Conservation (phyloP, 352 stramenopile species). For the Thalassiosira livingstoniorum region DNA sequence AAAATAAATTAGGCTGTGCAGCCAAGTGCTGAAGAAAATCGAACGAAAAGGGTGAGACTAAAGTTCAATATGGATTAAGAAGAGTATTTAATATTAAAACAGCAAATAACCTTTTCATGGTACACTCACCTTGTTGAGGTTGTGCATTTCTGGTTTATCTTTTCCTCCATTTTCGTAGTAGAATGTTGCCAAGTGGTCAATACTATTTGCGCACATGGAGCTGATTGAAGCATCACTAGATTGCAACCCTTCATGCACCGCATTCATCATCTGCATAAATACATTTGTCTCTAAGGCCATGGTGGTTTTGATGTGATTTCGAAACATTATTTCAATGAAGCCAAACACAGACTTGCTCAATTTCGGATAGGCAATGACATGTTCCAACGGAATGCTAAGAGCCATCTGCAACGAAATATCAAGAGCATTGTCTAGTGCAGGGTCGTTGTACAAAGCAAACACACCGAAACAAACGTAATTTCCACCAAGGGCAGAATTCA, state of each 20-base stretch:
- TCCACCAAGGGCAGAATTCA: conserved; percentile 89
- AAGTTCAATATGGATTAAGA: no score
- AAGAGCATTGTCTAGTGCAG: conserved; percentile 91
- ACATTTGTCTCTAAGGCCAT: conserved; percentile 92
- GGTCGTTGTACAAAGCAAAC: conserved; percentile 98
- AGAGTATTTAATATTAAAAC: no score
- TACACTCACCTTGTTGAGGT: conserved; percentile 88
- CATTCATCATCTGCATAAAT: conserved; percentile 96
- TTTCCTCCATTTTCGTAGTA: conserved; percentile 98
- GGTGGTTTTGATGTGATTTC: conserved; percentile 95
- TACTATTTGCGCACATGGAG: conserved; percentile 93
- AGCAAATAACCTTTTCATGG: no score
- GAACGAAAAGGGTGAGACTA: no score
- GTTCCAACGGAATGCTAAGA: conserved; percentile 94
- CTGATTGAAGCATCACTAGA: conserved; percentile 91
- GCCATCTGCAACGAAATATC: conserved; percentile 95
- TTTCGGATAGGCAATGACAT: conserved; percentile 97
- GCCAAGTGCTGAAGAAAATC: conserved; percentile 85
- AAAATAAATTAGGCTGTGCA: conserved; percentile 93
- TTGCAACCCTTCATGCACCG: conserved; percentile 89
- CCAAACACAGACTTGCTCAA: conserved; percentile 97
- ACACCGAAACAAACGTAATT: conserved; percentile 99
- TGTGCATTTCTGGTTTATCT: conserved; percentile 93
- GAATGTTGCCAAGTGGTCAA: conserved; percentile 95
- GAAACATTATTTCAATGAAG: conserved; percentile 98